Conservation (phyloP, 2,329 filamentous ascomycete species). For the Acrodontium crateriforme region DNA sequence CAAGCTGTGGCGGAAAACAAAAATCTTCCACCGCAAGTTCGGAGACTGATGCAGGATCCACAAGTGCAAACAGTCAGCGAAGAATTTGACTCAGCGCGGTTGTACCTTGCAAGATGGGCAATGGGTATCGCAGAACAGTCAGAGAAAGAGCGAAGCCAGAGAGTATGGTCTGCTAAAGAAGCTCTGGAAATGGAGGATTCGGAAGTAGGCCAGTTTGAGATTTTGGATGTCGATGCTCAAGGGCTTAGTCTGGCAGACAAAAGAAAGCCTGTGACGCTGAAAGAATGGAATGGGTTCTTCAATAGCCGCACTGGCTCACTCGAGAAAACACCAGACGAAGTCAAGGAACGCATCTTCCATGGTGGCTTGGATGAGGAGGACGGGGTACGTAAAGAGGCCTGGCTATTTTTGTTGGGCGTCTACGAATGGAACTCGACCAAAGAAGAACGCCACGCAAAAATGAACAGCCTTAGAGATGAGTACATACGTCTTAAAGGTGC, state of each 20-base stretch:
- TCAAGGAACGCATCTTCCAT: conserved; percentile 95
- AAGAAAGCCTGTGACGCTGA: conserved; percentile 60
- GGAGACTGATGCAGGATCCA: conserved; percentile 71
- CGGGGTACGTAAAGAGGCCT: conserved; percentile 88
- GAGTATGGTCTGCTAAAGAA: conserved; percentile 88
- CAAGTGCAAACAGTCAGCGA: conserved; percentile 93
- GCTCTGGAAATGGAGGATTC: conserved; percentile 89
- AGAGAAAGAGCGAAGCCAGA: conserved; percentile 68
- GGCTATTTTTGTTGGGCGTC: conserved; percentile 85
- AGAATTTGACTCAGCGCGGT: conserved; percentile 88
- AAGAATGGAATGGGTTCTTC: conserved; percentile 89
- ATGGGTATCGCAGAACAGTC: conserved; percentile 98
- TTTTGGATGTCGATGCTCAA: conserved; percentile 65
- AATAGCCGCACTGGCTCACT: conserved; percentile 61
- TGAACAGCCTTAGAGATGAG: conserved; percentile 78
- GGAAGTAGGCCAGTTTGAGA: conserved; percentile 88
- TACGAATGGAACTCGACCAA: conserved; percentile 84
- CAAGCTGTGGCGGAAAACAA: conserved; percentile 87
- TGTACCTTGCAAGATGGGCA: conserved; percentile 92
- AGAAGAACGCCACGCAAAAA: conserved; percentile 69
- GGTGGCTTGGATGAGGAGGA: conserved; percentile 81
- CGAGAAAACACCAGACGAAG: conserved; percentile 72
- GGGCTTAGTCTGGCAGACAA: conserved; percentile 62
- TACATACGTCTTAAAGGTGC: conserved; percentile 86
- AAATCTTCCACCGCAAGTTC: conserved; percentile 76